Evolutionary conservation across 2,329 filamentous ascomycete species (phyloP).

Genomic region (Pseudogymnoascus sp.): DNA sequence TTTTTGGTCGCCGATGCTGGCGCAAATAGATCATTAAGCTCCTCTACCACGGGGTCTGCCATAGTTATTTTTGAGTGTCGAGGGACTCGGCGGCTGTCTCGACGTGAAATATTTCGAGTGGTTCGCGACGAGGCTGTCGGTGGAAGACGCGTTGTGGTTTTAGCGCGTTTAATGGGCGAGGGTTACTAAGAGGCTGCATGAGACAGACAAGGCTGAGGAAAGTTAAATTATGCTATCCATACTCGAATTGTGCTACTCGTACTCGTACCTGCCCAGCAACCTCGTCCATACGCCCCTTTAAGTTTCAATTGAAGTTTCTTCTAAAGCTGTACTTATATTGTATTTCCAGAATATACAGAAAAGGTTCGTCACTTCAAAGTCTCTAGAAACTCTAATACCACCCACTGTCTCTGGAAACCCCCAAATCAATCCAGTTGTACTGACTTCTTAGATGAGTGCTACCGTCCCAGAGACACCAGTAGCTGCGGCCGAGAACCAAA

Average conservation of each 20-base stretch:
- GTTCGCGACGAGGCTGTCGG: conserved; percentile 8
- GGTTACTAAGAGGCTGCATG: conserved; percentile 1
- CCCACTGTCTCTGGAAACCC: neutral
- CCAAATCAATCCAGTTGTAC: neutral
- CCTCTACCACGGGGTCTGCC: conserved; percentile 16
- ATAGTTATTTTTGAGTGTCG: conserved; percentile 10
- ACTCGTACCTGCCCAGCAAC: neutral
- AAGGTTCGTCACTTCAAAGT: neutral
- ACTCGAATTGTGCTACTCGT: conserved; percentile 5
- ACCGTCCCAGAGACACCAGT: neutral
- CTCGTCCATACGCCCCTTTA: neutral
- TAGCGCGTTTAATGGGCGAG: conserved; percentile 1
- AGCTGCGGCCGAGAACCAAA: neutral
- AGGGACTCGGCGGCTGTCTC: neutral
- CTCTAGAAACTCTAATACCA: neutral
- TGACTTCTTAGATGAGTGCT: neutral
- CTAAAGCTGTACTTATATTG: neutral
- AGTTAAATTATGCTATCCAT: neutral
- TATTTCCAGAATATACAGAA: neutral
- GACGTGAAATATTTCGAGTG: conserved; percentile 5
- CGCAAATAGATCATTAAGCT: conserved; percentile 24
- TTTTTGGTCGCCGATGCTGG: conserved; percentile 14
- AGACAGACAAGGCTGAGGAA: neutral
- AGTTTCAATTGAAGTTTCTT: neutral
- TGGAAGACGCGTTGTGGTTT: conserved; percentile 2